A percentile compares a stretch with the other conserved stretches of the same genome.
Conservation (phyloP, 441 rosid genomes). For the Breynia disticha region DNA sequence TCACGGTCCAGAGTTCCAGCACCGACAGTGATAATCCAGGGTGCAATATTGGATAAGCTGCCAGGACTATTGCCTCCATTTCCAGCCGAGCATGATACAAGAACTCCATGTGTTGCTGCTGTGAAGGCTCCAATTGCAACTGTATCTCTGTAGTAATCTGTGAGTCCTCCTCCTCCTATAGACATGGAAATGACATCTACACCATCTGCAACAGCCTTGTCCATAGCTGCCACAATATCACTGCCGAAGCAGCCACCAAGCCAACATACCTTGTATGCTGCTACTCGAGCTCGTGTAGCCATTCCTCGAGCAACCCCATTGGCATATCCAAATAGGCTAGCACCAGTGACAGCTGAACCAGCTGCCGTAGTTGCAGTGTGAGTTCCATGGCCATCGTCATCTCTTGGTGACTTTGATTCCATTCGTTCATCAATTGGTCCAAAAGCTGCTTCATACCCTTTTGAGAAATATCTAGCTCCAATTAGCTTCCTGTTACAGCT, state of each 20-base stretch:
- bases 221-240: slow-evolving; percentile 49
- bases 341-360: slow-evolving; percentile 34
- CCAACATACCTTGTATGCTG: slow-evolving; percentile 55
- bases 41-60: slow-evolving; percentile 47
- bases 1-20: slow-evolving; percentile 42
- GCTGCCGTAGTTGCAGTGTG: slow-evolving; percentile 63
- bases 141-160: slow-evolving; percentile 48
- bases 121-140: slow-evolving; percentile 46
- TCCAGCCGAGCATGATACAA: slow-evolving; percentile 44
- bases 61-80: slow-evolving; percentile 44
- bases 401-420: slow-evolving; percentile 55
- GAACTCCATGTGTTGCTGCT: slow-evolving; percentile 31
- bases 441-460: slow-evolving; percentile 32
- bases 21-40: slow-evolving; percentile 44
- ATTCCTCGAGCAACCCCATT: slow-evolving; percentile 50
- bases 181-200: slow-evolving; percentile 47
- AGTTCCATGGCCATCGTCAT: slow-evolving; percentile 66
- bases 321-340: slow-evolving; percentile 54
- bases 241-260: slow-evolving; percentile 49
- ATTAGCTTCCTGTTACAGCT: slow-evolving; percentile 47
- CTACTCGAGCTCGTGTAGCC: slow-evolving; percentile 45
- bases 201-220: slow-evolving; percentile 38
- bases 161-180: slow-evolving; percentile 39
- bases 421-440: slow-evolving; percentile 36
- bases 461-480: slow-evolving; percentile 52